These are phyloP conservation scores for Diplodia seriata DNA, from an alignment of 2,329 filamentous ascomycete species.

Conservation along the genomic window DNA sequence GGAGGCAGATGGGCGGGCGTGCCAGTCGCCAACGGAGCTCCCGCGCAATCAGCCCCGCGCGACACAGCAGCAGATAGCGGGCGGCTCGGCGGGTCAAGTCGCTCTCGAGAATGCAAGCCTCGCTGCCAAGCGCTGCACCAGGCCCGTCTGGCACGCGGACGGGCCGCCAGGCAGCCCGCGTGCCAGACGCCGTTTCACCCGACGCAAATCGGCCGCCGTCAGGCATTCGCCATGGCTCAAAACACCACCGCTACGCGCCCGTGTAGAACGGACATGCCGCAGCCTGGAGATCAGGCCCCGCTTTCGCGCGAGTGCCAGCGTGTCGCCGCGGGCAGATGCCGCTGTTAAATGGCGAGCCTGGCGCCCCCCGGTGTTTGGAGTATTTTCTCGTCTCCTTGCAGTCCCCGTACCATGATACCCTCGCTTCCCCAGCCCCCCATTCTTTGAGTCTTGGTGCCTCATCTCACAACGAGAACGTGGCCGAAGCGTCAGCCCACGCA, in stretches of 20 bases:
- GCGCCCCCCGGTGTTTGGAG: not conserved
- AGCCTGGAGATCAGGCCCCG: conserved; percentile 6
- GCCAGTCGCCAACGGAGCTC: conserved; percentile 5
- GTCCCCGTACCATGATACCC: conserved; percentile 28
- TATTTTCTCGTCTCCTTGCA: conserved; percentile 24
- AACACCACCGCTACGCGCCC: conserved; percentile 30
- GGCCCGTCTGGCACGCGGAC: conserved; percentile 20
- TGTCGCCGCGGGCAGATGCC: not conserved
- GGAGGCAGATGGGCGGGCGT: not conserved
- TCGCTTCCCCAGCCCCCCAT: conserved; percentile 30
- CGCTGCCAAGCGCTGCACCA: conserved; percentile 13
- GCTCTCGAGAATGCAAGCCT: conserved; percentile 26
- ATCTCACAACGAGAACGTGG: conserved; percentile 23
- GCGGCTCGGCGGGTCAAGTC: conserved; percentile 17
- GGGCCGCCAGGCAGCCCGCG: not conserved
- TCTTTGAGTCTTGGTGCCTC: conserved; percentile 28
- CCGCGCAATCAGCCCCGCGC: conserved; percentile 20
- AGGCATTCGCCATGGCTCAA: conserved; percentile 24
- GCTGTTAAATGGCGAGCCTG: conserved; percentile 13
- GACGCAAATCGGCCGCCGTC: conserved; percentile 17
- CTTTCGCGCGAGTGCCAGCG: conserved; percentile 3
- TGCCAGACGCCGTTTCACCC: conserved; percentile 23
- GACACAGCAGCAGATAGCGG: conserved; percentile 24
- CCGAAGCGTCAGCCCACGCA: not conserved
- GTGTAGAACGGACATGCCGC: conserved; percentile 29